Conservation (phyloP, 2,329 filamentous ascomycete species). For the Botrytis elliptica region DNA sequence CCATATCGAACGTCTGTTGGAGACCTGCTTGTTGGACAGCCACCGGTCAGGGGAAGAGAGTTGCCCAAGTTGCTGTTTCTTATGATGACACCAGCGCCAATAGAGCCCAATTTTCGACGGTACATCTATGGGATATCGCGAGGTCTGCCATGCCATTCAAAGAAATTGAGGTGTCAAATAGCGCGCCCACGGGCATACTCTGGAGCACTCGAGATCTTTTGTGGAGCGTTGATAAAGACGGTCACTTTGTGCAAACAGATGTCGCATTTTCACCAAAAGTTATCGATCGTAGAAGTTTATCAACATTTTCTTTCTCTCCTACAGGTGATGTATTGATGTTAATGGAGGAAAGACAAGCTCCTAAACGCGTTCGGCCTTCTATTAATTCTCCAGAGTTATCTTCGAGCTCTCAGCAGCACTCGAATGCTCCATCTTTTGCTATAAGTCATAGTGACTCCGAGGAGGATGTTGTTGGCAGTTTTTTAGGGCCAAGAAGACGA, state of each 20-base stretch:
- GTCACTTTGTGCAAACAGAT: conserved; percentile 63
- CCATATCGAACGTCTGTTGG: conserved; percentile 60
- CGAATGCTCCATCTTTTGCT: conserved; percentile 51
- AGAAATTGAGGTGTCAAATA: conserved; percentile 60
- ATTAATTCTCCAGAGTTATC: conserved; percentile 35
- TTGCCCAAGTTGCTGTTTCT: conserved; percentile 60
- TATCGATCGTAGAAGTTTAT: conserved; percentile 61
- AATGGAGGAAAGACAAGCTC: conserved; percentile 55
- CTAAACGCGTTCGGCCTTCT: conserved; percentile 45
- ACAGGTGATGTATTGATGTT: conserved; percentile 60
- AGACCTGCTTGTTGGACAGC: conserved; percentile 65
- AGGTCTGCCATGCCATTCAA: conserved; percentile 66
- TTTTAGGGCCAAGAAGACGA: conserved; percentile 51
- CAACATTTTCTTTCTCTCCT: conserved; percentile 59
- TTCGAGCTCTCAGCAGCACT: conserved; percentile 42
- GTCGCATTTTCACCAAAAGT: conserved; percentile 62
- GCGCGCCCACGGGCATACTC: conserved; percentile 55
- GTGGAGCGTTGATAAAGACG: conserved; percentile 64
- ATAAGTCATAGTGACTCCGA: conserved; percentile 64
- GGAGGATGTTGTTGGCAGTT: conserved; percentile 61
- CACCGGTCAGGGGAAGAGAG: conserved; percentile 57
- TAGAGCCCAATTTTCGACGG: conserved; percentile 55
- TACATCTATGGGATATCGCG: conserved; percentile 69
- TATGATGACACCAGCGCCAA: conserved; percentile 58
- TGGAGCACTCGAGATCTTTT: conserved; percentile 66